Percentiles rank a stretch among this genome's conserved stretches.
Conservation (phyloP, 805 yeast genomes). For the Yarrowia divulgata region DNA sequence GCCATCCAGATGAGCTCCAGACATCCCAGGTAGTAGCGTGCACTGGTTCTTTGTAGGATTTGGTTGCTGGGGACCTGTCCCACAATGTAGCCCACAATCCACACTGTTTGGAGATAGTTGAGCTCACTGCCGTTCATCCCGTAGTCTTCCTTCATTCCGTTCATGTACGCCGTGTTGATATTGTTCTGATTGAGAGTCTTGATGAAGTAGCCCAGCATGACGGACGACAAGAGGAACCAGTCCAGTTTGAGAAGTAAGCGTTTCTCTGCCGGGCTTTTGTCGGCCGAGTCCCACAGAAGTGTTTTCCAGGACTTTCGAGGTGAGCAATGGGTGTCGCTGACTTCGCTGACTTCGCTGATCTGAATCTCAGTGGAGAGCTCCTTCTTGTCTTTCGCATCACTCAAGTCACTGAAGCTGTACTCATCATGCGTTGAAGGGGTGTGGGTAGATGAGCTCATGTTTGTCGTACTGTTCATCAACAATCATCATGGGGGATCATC, state of each 20-base stretch:
- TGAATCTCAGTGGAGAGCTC: not conserved
- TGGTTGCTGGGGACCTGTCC: slow-evolving; percentile 46
- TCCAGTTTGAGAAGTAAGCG: slow-evolving; percentile 52
- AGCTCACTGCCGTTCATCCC: slow-evolving; percentile 55
- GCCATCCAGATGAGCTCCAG: slow-evolving; percentile 51
- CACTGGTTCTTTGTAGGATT: slow-evolving; percentile 49
- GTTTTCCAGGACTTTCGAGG: not conserved
- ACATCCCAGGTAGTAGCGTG: slow-evolving; percentile 50
- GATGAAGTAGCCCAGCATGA: slow-evolving; percentile 57
- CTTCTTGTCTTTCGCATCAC: not conserved
- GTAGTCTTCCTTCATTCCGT: slow-evolving; percentile 58
- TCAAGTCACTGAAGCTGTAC: not conserved
- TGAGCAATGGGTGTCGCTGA: no score
- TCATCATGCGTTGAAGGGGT: not conserved
- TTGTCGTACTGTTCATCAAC: not conserved
- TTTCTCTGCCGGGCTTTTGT: slow-evolving; percentile 53
- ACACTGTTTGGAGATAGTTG: slow-evolving; percentile 52
- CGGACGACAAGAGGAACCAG: slow-evolving; percentile 53
- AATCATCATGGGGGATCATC: no score
- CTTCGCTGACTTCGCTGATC: not conserved
- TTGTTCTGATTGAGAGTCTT: slow-evolving; percentile 56
- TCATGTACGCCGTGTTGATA: slow-evolving; percentile 57
- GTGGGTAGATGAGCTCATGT: not conserved
- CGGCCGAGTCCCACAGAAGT: slow-evolving; percentile 48
- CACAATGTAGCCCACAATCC: slow-evolving; percentile 42